phyloP scores from a whole-genome alignment of 139 green algal species.

The Raphidocelis subcapitata region DNA sequence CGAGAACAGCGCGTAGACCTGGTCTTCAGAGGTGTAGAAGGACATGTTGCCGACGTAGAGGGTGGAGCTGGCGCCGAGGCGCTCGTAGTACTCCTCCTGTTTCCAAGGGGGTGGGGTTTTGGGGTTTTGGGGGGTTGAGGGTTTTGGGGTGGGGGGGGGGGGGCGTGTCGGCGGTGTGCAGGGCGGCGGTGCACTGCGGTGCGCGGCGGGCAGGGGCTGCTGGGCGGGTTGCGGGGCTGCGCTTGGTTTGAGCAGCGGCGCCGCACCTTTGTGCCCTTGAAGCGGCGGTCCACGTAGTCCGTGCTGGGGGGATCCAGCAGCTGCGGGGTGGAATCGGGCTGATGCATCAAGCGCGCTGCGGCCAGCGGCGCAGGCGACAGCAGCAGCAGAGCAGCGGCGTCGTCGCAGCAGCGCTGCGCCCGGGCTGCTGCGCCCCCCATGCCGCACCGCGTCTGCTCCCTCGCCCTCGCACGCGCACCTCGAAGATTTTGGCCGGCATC shows the following conservation, averaged over 20 bases:
- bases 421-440: too few species aligned
- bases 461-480: too few species aligned
- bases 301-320: conserved; percentile 36
- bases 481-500: too few species aligned
- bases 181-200: not conserved
- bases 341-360: not conserved
- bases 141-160: not conserved
- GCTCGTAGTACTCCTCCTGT: conserved; percentile 84
- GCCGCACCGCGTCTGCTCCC: too few species aligned
- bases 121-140: not conserved
- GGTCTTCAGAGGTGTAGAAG: conserved; percentile 97
- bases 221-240: not conserved
- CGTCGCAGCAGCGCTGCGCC: too few species aligned
- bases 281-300: conserved; percentile 79
- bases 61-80: conserved; percentile 72
- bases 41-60: conserved; percentile 98
- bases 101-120: not conserved
- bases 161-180: not conserved
- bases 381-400: too few species aligned
- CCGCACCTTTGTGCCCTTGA: conserved; percentile 68
- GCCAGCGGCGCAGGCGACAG: too few species aligned
- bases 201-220: not conserved
- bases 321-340: conserved; percentile 1
- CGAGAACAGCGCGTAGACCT: conserved; percentile 70
- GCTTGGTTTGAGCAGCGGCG: too few species aligned